A percentile compares a stretch with the other conserved stretches of the same genome.
These are phyloP conservation scores for Orbilia quercus DNA, from an alignment of 2,329 filamentous ascomycete genomes.

Conservation along the genomic window DNA sequence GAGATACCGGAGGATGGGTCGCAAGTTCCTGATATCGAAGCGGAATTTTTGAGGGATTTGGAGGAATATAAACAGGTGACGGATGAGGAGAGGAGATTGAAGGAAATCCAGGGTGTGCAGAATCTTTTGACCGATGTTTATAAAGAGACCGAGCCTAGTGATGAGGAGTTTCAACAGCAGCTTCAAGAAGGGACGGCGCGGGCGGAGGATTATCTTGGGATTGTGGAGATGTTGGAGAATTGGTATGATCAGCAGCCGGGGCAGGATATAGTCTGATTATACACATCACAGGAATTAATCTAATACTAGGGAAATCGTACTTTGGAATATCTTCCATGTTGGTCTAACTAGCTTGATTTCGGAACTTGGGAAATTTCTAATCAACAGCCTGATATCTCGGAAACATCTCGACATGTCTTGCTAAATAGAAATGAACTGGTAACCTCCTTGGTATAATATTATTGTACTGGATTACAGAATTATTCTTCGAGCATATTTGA, in stretches of 20 bases:
- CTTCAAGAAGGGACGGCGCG: not conserved
- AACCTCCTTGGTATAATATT: too few species aligned
- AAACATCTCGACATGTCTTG: too few species aligned
- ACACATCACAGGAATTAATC: too few species aligned
- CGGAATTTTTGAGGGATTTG: not conserved
- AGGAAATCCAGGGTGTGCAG: not conserved
- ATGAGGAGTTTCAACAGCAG: not conserved
- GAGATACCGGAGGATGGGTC: not conserved
- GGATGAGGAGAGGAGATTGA: too few species aligned
- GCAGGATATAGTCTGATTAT: not conserved
- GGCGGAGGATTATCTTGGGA: not conserved
- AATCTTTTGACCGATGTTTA: not conserved
- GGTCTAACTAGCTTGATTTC: too few species aligned
- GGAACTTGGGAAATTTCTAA: too few species aligned
- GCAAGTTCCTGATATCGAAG: not conserved
- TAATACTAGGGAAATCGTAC: too few species aligned
- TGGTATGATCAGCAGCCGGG: not conserved
- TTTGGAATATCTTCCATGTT: too few species aligned
- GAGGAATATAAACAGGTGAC: not conserved
- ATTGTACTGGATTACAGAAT: too few species aligned
- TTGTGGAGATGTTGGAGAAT: not conserved
- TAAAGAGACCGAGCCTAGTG: not conserved
- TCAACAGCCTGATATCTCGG: too few species aligned
- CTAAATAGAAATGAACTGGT: too few species aligned
- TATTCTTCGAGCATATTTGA: too few species aligned